These are phyloP conservation scores for Blastobotrys niveus DNA, from an alignment of 1,139 yeast species.

Conservation along the genomic window DNA sequence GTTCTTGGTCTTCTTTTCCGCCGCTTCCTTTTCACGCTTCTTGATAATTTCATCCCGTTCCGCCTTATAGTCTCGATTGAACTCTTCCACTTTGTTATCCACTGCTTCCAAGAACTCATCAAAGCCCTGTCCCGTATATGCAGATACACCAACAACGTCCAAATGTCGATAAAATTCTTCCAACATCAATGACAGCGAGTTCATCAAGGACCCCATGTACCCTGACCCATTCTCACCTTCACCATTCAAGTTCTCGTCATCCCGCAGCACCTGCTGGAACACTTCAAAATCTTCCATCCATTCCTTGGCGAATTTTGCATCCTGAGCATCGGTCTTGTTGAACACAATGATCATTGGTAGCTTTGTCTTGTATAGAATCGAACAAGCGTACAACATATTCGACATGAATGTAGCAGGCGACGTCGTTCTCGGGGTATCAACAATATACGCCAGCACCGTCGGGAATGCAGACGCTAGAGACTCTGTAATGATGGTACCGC, in stretches of 20 bases:
- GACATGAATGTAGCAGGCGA: slow-evolving; percentile 97
- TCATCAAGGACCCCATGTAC: slow-evolving; percentile 88
- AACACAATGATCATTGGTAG: slow-evolving; percentile 95
- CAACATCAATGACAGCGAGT: slow-evolving; percentile 91
- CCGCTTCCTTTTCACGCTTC: slow-evolving; percentile 72
- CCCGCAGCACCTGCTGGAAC: slow-evolving; percentile 72
- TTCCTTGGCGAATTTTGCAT: slow-evolving; percentile 81
- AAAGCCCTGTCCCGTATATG: slow-evolving; percentile 90
- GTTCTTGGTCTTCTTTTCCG: slow-evolving; percentile 64
- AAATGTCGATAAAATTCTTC: slow-evolving; percentile 94
- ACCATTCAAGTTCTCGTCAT: slow-evolving; percentile 54
- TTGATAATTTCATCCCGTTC: slow-evolving; percentile 80
- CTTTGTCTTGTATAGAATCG: slow-evolving; percentile 91
- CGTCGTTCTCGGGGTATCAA: slow-evolving; percentile 91
- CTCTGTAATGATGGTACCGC: slow-evolving; percentile 94
- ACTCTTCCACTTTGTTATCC: slow-evolving; percentile 83
- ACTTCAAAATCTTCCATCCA: slow-evolving; percentile 98
- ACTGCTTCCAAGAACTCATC: slow-evolving; percentile 82
- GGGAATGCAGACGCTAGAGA: slow-evolving; percentile 96
- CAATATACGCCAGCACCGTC: slow-evolving; percentile 89
- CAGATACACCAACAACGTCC: slow-evolving; percentile 86
- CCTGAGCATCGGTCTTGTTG: slow-evolving; percentile 86
- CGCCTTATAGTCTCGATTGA: slow-evolving; percentile 70
- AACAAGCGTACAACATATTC: slow-evolving; percentile 96
- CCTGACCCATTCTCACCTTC: slow-evolving; percentile 73